phyloP scores from a whole-genome alignment of 331 rosid genomes.

The Cydonia oblonga region DNA sequence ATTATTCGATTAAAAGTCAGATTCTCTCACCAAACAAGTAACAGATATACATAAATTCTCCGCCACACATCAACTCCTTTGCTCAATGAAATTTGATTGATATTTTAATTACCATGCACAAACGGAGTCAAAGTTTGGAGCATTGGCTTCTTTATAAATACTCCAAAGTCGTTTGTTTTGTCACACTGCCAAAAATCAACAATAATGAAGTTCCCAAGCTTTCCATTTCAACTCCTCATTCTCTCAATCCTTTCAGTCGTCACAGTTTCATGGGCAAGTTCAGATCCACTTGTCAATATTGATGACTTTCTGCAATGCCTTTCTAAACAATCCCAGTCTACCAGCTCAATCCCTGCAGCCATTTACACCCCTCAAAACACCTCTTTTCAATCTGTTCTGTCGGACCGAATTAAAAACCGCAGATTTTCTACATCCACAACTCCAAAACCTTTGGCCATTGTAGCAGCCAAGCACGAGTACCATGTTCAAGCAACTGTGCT shows the following conservation, averaged over 20 bases:
- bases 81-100: no score
- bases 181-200: neutral
- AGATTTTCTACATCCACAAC: neutral
- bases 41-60: no score
- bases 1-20: no score
- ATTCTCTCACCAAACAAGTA: no score
- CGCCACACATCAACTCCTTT: no score
- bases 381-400: slow-evolving; percentile 2
- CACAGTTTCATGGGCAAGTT: neutral
- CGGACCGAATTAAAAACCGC: slow-evolving; percentile 2
- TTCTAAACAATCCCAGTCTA: neutral
- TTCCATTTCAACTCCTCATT: neutral
- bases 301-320: slow-evolving; percentile 4
- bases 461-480: slow-evolving; percentile 2
- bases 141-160: neutral
- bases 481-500: slow-evolving; percentile 11
- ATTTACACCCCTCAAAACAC: slow-evolving; percentile 4
- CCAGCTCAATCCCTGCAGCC: neutral
- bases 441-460: slow-evolving; percentile 6
- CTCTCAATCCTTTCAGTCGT: neutral
- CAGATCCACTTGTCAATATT: neutral
- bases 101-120: no score
- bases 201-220: neutral
- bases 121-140: neutral
- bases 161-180: neutral